Evolutionary conservation across 192 early-diverging fungal species (phyloP).

Genomic region (Glomus cerebriforme): DNA sequence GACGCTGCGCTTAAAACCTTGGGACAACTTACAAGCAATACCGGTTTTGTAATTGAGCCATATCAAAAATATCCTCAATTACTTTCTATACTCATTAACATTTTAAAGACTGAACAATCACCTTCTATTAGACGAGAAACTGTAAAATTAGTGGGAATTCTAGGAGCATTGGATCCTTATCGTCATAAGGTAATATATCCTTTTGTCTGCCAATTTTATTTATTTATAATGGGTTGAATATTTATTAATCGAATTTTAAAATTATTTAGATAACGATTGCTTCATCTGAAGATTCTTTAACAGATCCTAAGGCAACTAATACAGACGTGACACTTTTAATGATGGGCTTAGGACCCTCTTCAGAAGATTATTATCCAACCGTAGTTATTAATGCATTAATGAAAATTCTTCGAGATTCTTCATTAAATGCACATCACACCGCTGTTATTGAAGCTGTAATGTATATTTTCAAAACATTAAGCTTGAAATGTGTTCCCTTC

Average conservation of each 20-base stretch:
- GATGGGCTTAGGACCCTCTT: slow-evolving; percentile 74
- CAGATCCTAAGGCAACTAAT: slow-evolving; percentile 52
- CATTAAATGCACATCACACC: slow-evolving; percentile 79
- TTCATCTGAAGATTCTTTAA: slow-evolving; percentile 49
- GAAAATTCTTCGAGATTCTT: slow-evolving; percentile 83
- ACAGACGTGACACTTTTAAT: slow-evolving; percentile 59
- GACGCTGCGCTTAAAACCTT: slow-evolving; percentile 87
- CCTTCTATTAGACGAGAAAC: slow-evolving; percentile 77
- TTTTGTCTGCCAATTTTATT: no score
- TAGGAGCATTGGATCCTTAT: slow-evolving; percentile 96
- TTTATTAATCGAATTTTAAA: not conserved
- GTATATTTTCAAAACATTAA: slow-evolving; percentile 89
- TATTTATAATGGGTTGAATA: not conserved
- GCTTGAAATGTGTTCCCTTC: slow-evolving; percentile 87
- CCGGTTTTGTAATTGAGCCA: slow-evolving; percentile 87
- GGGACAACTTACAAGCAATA: slow-evolving; percentile 81
- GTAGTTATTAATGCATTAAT: slow-evolving; percentile 87
- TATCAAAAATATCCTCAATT: slow-evolving; percentile 88
- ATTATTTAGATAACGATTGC: slow-evolving; percentile 51
- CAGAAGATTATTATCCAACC: slow-evolving; percentile 90
- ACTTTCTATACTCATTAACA: slow-evolving; percentile 72
- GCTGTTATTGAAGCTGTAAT: slow-evolving; percentile 89
- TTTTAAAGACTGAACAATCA: slow-evolving; percentile 82
- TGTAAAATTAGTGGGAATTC: slow-evolving; percentile 87
- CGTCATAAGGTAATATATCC: slow-evolving; percentile 52